Conservation (phyloP, 768 basidiomycete genomes). For the Calvatia gigantea region DNA sequence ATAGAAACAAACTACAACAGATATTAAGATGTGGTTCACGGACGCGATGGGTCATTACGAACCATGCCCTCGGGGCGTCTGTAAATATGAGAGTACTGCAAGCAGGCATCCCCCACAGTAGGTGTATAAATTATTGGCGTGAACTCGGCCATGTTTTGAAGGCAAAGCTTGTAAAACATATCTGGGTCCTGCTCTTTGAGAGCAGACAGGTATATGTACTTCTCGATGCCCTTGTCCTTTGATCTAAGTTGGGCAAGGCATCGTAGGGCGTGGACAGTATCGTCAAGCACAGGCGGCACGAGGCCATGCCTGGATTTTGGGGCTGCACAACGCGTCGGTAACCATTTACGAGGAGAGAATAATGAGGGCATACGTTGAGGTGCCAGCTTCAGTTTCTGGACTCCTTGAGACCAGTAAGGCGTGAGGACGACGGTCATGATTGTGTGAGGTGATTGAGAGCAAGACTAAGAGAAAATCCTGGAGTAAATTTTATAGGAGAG, state of each 20-base stretch:
- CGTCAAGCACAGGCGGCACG: slow-evolving; percentile 55
- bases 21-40: slow-evolving; percentile 8
- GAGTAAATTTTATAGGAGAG: not conserved
- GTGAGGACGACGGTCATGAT: slow-evolving; percentile 62
- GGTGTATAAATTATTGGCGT: slow-evolving; percentile 89
- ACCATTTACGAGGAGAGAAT: slow-evolving; percentile 3
- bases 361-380: slow-evolving; percentile 45
- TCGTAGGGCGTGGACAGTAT: slow-evolving; percentile 50
- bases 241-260: slow-evolving; percentile 70
- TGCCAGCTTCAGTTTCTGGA: slow-evolving; percentile 65
- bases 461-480: slow-evolving; percentile 8
- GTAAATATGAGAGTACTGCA: slow-evolving; percentile 79
- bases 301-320: slow-evolving; percentile 50
- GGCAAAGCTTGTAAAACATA: slow-evolving; percentile 77
- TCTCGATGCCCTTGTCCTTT: slow-evolving; percentile 72
- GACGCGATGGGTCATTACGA: slow-evolving; percentile 16
- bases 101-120: slow-evolving; percentile 87
- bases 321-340: slow-evolving; percentile 26
- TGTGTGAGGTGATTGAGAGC: slow-evolving; percentile 6
- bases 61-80: slow-evolving; percentile 73
- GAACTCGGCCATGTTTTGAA: slow-evolving; percentile 66
- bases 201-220: slow-evolving; percentile 80
- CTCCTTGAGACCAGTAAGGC: slow-evolving; percentile 68
- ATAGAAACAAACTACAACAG: slow-evolving; percentile 64
- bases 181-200: slow-evolving; percentile 69